Percentiles rank a stretch among this genome's conserved stretches.
Conservation (phyloP, 208 protist genomes). For the Trypanosoma mega region DNA sequence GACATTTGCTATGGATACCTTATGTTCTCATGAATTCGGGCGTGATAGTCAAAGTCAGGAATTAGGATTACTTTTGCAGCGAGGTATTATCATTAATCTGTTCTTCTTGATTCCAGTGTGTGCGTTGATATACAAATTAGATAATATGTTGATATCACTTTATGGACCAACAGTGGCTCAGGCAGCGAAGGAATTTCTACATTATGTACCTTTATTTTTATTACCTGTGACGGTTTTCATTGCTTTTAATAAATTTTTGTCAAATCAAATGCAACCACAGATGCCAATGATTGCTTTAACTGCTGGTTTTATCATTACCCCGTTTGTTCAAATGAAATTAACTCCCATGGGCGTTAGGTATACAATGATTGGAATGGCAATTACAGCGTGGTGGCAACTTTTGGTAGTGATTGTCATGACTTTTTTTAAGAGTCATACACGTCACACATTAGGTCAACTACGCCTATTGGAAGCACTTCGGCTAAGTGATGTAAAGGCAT, state of each 20-base stretch:
- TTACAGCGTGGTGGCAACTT: conserved; percentile 78
- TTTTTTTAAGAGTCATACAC: conserved; percentile 59
- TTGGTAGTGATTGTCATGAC: conserved; percentile 59
- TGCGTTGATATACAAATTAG: conserved; percentile 48
- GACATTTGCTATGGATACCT: conserved; percentile 83
- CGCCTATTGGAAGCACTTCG: conserved; percentile 63
- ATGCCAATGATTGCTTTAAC: conserved; percentile 80
- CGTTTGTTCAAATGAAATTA: conserved; percentile 63
- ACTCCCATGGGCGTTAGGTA: conserved; percentile 76
- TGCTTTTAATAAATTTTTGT: conserved; percentile 83
- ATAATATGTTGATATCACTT: conserved; percentile 40
- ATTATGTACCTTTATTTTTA: conserved; percentile 62
- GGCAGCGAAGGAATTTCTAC: conserved; percentile 65
- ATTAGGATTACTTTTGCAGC: conserved; percentile 74
- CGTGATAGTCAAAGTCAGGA: conserved; percentile 65
- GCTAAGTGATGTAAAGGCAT: conserved; percentile 66
- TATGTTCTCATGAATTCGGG: conserved; percentile 85
- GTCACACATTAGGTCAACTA: conserved; percentile 64
- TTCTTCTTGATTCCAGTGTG: conserved; percentile 58
- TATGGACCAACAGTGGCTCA: conserved; percentile 55
- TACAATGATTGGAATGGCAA: conserved; percentile 82
- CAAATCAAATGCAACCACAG: conserved; percentile 83
- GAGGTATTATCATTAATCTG: conserved; percentile 72
- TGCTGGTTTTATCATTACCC: conserved; percentile 61
- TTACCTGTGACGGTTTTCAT: conserved; percentile 66